Base-by-base conservation (phyloP, 805 yeast species). In the Teunomyces stri region DNA sequence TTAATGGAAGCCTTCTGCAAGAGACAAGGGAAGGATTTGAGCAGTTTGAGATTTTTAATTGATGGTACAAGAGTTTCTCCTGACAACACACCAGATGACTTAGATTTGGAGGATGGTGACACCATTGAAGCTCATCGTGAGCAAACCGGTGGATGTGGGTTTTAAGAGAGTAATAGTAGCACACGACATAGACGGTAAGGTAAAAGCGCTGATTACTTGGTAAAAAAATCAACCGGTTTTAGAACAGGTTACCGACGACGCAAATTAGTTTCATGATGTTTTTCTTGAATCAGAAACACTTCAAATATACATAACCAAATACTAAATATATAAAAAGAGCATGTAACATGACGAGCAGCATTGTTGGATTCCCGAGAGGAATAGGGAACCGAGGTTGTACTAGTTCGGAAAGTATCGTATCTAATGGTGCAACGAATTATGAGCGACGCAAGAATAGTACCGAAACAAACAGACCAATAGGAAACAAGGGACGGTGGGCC, bases 1-100 rank as follows among this genome's bases (percentile, higher is more conserved):
- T 82, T 94, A 60, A 92, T 94, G 90, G 98, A 92, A 62, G 96
- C 97, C 10, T 94, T 92, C 68, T 95, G 98, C 67, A 91, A 91
- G 72, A 87, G 99, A 76, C 96, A 92, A 64, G 98, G 98, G 38
- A 92, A 92, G 67, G 82, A 86, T 54, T 72, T 86, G 62, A 82
- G 80, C 56, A 81, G 92, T 44, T 74, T 94, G 65, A 82, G 98
- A 68, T 94, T 94, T 67, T 75, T 94, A 61, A 85, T 85, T 64
- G 99, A 94, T 55, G 99, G 99, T 53, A 87, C 89, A 57, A 83
- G 98, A 63, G 84, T 94, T 50, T 77, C 80, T 53, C 87, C 91
- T 7, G 91, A 86, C 50, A 89, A 88, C 59, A 94, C 99, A 4
- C 98, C 99, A 5, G 96, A 87, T 35, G 88, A 83, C 53, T 78